These are phyloP conservation scores for Allantophomopsis cytisporea DNA, from an alignment of 2,329 filamentous ascomycete species.

Conservation along the genomic window DNA sequence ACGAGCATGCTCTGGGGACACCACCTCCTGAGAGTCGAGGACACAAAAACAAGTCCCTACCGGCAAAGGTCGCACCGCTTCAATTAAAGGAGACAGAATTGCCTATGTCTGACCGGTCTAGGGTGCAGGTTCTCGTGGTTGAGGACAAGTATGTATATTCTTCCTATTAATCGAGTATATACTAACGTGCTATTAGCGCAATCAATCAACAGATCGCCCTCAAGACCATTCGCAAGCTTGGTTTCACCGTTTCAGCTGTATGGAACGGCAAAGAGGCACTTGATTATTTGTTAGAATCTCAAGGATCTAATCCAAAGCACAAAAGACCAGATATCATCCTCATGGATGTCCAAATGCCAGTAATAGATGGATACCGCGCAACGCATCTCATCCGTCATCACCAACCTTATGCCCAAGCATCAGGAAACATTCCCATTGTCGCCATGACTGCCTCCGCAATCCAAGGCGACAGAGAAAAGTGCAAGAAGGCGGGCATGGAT, in stretches of 20 bases:
- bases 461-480: conserved; percentile 64
- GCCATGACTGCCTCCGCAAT: conserved; percentile 76
- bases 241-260: conserved; percentile 55
- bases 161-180: not conserved
- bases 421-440: conserved; percentile 56
- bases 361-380: conserved; percentile 66
- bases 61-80: conserved; percentile 2
- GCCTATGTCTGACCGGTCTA: conserved; percentile 40
- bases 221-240: conserved; percentile 60
- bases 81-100: conserved; percentile 28
- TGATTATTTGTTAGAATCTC: conserved; percentile 51
- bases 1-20: conserved; percentile 28
- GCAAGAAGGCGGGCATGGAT: conserved; percentile 61
- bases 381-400: conserved; percentile 62
- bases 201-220: conserved; percentile 68
- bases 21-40: conserved; percentile 21
- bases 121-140: conserved; percentile 60
- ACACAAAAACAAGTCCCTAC: conserved; percentile 10
- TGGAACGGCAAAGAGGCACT: conserved; percentile 73
- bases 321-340: conserved; percentile 56
- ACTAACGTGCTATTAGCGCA: conserved; percentile 14
- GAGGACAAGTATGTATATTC: conserved; percentile 56
- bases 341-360: conserved; percentile 67
- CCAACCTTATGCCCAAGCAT: conserved; percentile 44
- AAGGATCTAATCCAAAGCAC: conserved; percentile 14